A percentile compares a stretch with the other conserved stretches of the same genome.
Evolutionary conservation across 2,329 filamentous ascomycete genomes (phyloP).

Genomic region (Ceratocystiopsis sp.): DNA sequence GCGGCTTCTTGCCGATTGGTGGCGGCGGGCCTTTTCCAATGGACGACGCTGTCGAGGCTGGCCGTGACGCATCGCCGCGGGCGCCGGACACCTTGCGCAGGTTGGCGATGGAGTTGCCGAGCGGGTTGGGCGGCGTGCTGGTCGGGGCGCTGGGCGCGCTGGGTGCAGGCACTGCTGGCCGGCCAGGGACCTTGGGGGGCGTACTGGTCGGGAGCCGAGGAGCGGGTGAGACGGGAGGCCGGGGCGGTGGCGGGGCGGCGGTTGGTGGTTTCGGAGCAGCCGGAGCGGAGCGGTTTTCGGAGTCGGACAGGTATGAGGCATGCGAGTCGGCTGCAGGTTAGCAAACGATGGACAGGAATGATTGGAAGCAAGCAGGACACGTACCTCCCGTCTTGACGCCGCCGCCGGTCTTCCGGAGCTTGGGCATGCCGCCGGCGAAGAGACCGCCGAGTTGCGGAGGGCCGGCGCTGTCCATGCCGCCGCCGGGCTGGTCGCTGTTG

Average conservation of each 20-base stretch:
- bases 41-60: constrained; percentile 42
- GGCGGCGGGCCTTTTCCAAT: constrained; percentile 50
- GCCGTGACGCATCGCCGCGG: constrained; percentile 24
- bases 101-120: constrained; percentile 29
- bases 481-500: constrained; percentile 55
- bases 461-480: constrained; percentile 24
- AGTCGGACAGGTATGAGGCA: constrained; percentile 65
- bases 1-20: constrained; percentile 60
- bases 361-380: constrained; percentile 10
- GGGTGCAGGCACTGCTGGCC: constrained; percentile 27
- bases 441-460: constrained; percentile 74
- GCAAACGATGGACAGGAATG: no score
- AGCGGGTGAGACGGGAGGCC: constrained; percentile 33
- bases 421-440: constrained; percentile 90
- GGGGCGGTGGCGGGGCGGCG: constrained; percentile 35
- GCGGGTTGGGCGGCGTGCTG: neutral
- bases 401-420: constrained; percentile 73
- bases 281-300: constrained; percentile 38
- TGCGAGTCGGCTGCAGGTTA: constrained; percentile 41
- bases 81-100: constrained; percentile 37
- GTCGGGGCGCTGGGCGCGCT: neutral
- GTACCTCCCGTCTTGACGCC: constrained; percentile 56
- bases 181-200: constrained; percentile 41
- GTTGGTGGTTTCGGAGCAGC: constrained; percentile 38
- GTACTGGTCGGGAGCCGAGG: constrained; percentile 42